Conservation (phyloP, 805 yeast species). For the Saccharomyces kudriavzevii region DNA sequence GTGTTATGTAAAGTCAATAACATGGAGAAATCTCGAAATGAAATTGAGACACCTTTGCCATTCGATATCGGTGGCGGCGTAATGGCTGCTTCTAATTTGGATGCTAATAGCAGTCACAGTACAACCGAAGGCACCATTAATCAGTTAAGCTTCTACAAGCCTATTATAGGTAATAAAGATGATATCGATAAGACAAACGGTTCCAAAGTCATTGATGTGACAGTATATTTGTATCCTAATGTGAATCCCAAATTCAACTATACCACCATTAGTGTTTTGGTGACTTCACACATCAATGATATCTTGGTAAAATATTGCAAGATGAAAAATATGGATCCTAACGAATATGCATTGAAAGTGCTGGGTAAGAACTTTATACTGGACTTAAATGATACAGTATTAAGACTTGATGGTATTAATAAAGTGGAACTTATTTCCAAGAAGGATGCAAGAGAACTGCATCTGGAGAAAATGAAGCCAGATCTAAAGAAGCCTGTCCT, state of each 20-base stretch:
- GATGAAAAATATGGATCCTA: slow-evolving; percentile 31
- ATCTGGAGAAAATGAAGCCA: slow-evolving; percentile 27
- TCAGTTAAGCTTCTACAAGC: slow-evolving; percentile 33
- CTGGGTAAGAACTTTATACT: slow-evolving; percentile 25
- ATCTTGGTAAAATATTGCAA: slow-evolving; percentile 31
- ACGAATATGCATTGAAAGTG: slow-evolving; percentile 31
- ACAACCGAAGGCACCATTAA: slow-evolving; percentile 14
- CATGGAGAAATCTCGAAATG: slow-evolving; percentile 41
- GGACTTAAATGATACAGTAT: slow-evolving; percentile 35
- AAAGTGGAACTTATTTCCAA: slow-evolving; percentile 38
- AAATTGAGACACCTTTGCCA: slow-evolving; percentile 47
- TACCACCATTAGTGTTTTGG: slow-evolving; percentile 25
- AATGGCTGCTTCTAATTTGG: slow-evolving; percentile 3
- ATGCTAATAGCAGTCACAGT: slow-evolving; percentile 1
- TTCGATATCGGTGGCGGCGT: slow-evolving; percentile 17
- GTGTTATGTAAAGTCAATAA: slow-evolving; percentile 58
- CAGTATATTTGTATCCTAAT: slow-evolving; percentile 31
- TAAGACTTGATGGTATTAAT: slow-evolving; percentile 35
- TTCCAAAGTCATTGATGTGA: slow-evolving; percentile 25
- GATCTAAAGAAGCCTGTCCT: slow-evolving; percentile 23
- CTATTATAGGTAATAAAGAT: slow-evolving; percentile 27
- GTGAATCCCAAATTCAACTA: slow-evolving; percentile 22
- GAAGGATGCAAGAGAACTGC: slow-evolving; percentile 33
- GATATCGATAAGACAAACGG: slow-evolving; percentile 15
- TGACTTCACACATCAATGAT: slow-evolving; percentile 33